These are phyloP conservation scores for Penicillium subrubescens DNA, from an alignment of 495 filamentous ascomycete species.

Conservation along the genomic window DNA sequence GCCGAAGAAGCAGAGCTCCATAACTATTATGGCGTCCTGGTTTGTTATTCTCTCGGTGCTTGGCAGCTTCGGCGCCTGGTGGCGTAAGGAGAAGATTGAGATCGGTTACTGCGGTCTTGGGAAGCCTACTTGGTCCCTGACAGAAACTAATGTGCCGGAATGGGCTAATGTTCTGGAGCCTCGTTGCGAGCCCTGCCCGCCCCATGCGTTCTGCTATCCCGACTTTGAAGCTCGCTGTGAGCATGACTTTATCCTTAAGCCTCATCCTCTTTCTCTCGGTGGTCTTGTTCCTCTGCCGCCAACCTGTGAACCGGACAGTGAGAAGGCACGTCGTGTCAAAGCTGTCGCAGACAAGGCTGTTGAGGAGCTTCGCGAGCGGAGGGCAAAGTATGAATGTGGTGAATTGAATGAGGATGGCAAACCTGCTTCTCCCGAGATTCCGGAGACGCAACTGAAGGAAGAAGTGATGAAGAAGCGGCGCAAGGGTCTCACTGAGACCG, in stretches of 20 bases:
- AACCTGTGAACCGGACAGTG: conserved; percentile 92
- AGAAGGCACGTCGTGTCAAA: conserved; percentile 84
- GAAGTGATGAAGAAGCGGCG: conserved; percentile 70
- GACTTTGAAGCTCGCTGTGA: conserved; percentile 79
- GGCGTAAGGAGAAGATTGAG: conserved; percentile 89
- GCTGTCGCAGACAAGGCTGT: conserved; percentile 85
- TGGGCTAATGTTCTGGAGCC: conserved; percentile 72
- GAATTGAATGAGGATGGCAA: conserved; percentile 66
- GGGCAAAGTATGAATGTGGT: conserved; percentile 89
- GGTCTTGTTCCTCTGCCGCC: conserved; percentile 84
- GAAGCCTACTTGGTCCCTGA: conserved; percentile 56
- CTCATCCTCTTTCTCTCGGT: conserved; percentile 79
- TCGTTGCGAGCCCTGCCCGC: conserved; percentile 87
- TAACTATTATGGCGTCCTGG: conserved; percentile 59
- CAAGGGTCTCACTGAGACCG: conserved; percentile 76
- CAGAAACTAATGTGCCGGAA: conserved; percentile 61
- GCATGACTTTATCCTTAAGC: conserved; percentile 79
- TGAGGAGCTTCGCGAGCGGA: conserved; percentile 80
- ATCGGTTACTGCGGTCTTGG: conserved; percentile 95
- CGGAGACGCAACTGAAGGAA: conserved; percentile 75
- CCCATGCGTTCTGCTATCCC: conserved; percentile 85
- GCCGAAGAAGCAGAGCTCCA: conserved; percentile 35
- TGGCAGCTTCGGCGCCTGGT: conserved; percentile 75
- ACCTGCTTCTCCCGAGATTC: conserved; percentile 63
- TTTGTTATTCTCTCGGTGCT: conserved; percentile 67